Evolutionary conservation across 768 basidiomycete genomes (phyloP).

Genomic region (Lentinula edodes): DNA sequence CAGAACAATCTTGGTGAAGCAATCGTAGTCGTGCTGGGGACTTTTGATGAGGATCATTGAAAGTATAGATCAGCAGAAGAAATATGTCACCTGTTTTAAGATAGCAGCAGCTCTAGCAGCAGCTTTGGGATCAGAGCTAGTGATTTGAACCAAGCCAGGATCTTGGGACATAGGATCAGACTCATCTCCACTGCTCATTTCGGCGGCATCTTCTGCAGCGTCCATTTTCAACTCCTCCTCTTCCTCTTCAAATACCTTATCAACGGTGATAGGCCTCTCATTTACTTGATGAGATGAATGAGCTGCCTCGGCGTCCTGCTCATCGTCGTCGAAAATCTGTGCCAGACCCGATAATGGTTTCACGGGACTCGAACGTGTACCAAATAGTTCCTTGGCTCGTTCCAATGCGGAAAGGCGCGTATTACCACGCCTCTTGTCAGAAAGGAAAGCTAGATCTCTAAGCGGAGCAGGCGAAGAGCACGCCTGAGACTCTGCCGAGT

Average conservation of each 20-base stretch:
- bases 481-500: not conserved
- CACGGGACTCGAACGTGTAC: not conserved
- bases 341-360: not conserved
- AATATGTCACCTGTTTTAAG: conserved; percentile 62
- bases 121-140: conserved; percentile 77
- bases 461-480: not conserved
- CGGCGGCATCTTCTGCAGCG: conserved; percentile 17
- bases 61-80: conserved; percentile 4
- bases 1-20: conserved; percentile 49
- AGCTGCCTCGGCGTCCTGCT: not conserved
- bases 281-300: not conserved
- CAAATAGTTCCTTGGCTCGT: conserved; percentile 2
- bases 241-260: not conserved
- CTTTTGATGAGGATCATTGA: not conserved
- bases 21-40: conserved; percentile 80
- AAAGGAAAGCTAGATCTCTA: conserved; percentile 1
- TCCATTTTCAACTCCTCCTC: not conserved
- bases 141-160: conserved; percentile 72
- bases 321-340: not conserved
- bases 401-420: not conserved
- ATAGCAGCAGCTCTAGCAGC: conserved; percentile 94
- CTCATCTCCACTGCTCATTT: conserved; percentile 21
- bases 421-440: no score
- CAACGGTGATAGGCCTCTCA: not conserved
- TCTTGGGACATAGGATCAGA: conserved; percentile 32